Conservation (phyloP, 768 basidiomycete species). For the Floccularia luteovirens region DNA sequence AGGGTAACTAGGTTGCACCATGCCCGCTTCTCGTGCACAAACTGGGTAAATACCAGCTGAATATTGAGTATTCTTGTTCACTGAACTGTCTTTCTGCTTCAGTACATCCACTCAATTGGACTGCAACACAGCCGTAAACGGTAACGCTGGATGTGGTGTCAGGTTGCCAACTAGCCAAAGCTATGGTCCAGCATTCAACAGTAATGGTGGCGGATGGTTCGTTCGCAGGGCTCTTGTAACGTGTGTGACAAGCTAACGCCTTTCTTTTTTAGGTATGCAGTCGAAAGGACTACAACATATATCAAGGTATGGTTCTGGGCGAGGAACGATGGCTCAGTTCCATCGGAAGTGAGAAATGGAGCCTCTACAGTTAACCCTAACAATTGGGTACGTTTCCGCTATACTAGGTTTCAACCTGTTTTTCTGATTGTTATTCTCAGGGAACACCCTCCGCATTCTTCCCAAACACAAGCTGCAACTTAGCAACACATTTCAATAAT, state of each 20-base stretch:
- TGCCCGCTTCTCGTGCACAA: constrained; percentile 23
- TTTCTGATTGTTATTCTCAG: constrained; percentile 17
- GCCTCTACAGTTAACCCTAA: constrained; percentile 32
- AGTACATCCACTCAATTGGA: constrained; percentile 13
- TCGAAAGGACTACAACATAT: constrained; percentile 46
- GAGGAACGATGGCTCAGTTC: constrained; percentile 37
- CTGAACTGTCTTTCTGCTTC: background rate
- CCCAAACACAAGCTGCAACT: constrained; percentile 52
- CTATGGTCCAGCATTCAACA: constrained; percentile 54
- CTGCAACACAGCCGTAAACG: constrained; percentile 14
- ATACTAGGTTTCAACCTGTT: background rate
- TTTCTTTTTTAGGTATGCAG: constrained; percentile 39
- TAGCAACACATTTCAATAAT: constrained; percentile 42
- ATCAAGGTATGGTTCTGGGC: constrained; percentile 76
- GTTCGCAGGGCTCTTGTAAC: constrained; percentile 6
- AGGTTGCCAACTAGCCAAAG: constrained; percentile 26
- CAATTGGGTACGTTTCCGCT: constrained; percentile 38
- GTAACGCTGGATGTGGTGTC: constrained; percentile 20
- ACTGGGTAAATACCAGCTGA: constrained; percentile 30
- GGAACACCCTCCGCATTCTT: constrained; percentile 53
- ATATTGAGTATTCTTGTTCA: background rate
- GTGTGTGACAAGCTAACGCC: background rate
- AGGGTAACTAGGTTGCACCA: constrained; percentile 14
- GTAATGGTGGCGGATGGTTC: constrained; percentile 52
- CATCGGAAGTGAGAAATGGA: constrained; percentile 37